Evolutionary conservation across 2,329 filamentous ascomycete species (phyloP).

Genomic region (Aspergillus aculeatus): DNA sequence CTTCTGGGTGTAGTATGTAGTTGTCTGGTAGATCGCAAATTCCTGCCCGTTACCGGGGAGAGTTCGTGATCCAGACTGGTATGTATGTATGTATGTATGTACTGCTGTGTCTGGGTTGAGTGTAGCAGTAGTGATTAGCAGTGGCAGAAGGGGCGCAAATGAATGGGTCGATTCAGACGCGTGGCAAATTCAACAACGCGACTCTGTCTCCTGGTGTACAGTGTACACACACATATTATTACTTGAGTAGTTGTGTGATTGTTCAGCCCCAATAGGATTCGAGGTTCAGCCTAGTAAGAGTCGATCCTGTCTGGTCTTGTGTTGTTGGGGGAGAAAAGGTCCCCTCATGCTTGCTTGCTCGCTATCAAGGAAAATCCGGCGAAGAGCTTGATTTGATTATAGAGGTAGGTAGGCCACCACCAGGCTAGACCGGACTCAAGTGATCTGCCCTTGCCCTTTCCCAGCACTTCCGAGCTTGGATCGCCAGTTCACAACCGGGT

Average conservation of each 20-base stretch:
- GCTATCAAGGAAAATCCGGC: neutral
- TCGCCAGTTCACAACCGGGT: neutral
- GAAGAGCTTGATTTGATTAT: neutral
- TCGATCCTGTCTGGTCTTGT: neutral
- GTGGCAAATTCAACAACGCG: neutral
- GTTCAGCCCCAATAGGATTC: neutral
- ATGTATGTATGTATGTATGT: neutral
- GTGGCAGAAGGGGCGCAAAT: neutral
- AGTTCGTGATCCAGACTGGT: neutral
- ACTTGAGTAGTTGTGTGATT: neutral
- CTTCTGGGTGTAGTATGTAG: neutral
- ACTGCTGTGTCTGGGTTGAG: neutral
- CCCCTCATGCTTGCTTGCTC: too few relatives aligned
- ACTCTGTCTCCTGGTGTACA: neutral
- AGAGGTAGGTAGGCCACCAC: too few relatives aligned
- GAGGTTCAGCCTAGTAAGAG: neutral
- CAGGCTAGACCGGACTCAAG: neutral
- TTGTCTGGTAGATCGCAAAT: neutral
- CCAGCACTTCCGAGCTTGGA: slow-evolving; percentile 5
- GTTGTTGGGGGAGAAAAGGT: too few relatives aligned
- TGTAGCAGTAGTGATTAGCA: neutral
- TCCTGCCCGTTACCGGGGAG: neutral
- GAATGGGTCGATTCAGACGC: neutral
- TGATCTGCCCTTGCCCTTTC: neutral
- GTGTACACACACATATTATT: too few relatives aligned